Evolutionary conservation across 257 asterid genomes (phyloP), one percentile per base, ranked within the genome.

Genomic region (Nicotiana tomentosiformis): DNA sequence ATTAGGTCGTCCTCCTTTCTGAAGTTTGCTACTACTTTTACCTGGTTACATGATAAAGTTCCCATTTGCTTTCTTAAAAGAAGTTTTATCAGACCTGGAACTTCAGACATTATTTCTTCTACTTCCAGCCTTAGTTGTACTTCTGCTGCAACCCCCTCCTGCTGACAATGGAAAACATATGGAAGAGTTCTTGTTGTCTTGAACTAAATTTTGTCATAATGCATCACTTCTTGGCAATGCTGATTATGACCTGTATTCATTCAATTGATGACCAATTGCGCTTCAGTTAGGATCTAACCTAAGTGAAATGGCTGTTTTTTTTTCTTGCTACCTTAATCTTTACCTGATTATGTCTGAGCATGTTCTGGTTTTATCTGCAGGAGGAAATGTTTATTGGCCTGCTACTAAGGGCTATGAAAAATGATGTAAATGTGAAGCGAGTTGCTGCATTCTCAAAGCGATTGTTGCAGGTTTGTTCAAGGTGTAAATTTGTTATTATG

Each of bases 361-460:
- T 26, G 68, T 35, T 18, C 67, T 83, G 70, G 14, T 77, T 66
- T 61, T 51, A 85, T 69, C 46, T 86, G 69, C 92, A 96, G 99
- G 98, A 96, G 87, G 99, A 94, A 87, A 87, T 94, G 94, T 94
- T 96, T 83, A 89, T 95, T 82, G 98, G 97, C 61, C 90, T 95
- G 29, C 84, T 93, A 82, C 83, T 93, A 78, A 91, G 97, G 88
- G 95, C 98, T 30, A 94, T 96, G 99, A 96, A 96, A 92, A 96
- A 90, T 88, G 99, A 94, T 87, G 87, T 96, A 83, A 92, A 96
- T 84, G 83, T 96, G 67, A 96, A 92, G 87, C 86, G 98, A 76
- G 93, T 93, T 82, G 95, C 98, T 81, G 98, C 98, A 77, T 96
- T 96, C 84, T 83, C 98, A 10, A 96, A 96, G 92, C 98, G 98